Conservation (phyloP, 345 rosid genomes). For the Eucalyptus dawsonii region DNA sequence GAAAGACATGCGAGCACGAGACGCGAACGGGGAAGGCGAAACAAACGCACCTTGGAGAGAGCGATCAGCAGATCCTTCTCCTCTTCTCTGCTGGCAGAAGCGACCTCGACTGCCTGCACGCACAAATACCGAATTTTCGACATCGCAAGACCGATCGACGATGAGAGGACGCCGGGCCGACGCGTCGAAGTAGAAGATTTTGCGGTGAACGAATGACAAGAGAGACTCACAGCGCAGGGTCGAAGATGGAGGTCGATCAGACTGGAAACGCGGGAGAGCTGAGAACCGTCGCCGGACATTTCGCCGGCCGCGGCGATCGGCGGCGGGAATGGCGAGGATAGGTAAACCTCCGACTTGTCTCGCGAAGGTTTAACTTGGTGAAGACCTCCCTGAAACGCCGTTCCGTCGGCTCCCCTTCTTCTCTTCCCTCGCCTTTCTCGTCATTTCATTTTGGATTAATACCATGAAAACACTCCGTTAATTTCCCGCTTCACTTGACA, state of each 20-base stretch:
- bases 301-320: background rate
- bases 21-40: background rate
- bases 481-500: no score
- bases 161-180: background rate
- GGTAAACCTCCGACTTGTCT: background rate
- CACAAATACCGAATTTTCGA: background rate
- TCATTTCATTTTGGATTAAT: no score
- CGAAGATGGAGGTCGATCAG: constrained; percentile 28
- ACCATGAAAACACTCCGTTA: no score
- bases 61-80: constrained; percentile 34
- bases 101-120: constrained; percentile 8
- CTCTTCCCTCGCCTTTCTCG: background rate
- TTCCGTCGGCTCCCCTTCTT: background rate
- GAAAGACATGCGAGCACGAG: background rate
- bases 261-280: constrained; percentile 15
- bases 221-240: constrained; percentile 17
- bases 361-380: background rate
- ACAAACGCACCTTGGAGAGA: constrained; percentile 37
- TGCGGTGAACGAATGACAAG: background rate
- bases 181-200: background rate
- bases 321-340: background rate
- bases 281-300: constrained; percentile 14
- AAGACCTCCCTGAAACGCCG: background rate
- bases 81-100: constrained; percentile 7
- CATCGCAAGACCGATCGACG: background rate